A percentile compares a stretch with the other conserved stretches of the same genome.
Evolutionary conservation across 805 yeast genomes (phyloP).

Genomic region (Starmerella riodocensis): DNA sequence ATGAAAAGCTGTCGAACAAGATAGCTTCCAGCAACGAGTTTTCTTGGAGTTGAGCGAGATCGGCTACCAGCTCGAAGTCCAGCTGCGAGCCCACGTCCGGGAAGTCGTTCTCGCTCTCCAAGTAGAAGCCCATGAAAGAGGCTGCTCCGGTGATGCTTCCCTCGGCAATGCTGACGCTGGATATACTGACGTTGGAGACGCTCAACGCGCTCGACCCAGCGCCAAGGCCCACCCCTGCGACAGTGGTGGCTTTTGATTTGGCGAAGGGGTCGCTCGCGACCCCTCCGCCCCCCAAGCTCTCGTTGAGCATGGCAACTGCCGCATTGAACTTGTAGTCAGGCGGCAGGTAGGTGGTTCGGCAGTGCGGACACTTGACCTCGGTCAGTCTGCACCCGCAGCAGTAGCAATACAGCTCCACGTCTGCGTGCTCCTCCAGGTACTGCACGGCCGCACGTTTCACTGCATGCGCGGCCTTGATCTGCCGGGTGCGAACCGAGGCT

Average conservation of each 20-base stretch:
- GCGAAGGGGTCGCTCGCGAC: neutral
- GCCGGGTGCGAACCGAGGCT: slow-evolving; percentile 4
- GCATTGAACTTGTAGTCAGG: slow-evolving; percentile 13
- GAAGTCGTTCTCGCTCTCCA: slow-evolving; percentile 4
- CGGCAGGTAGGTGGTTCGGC: slow-evolving; percentile 20
- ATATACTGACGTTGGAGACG: slow-evolving; percentile 3
- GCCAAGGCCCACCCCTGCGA: too few relatives aligned
- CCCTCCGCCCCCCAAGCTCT: neutral
- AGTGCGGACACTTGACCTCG: slow-evolving; percentile 15
- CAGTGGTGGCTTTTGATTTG: too few relatives aligned
- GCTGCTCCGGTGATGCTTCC: slow-evolving; percentile 6
- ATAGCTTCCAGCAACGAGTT: slow-evolving; percentile 18
- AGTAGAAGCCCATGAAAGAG: slow-evolving; percentile 7
- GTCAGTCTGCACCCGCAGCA: slow-evolving; percentile 17
- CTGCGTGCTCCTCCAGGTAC: slow-evolving; percentile 7
- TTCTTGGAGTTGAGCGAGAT: slow-evolving; percentile 17
- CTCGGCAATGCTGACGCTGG: neutral
- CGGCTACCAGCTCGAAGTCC: slow-evolving; percentile 18
- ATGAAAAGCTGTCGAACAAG: slow-evolving; percentile 17
- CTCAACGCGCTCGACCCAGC: neutral
- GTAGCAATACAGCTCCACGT: slow-evolving; percentile 15
- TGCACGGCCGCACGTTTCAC: slow-evolving; percentile 15
- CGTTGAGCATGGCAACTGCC: slow-evolving; percentile 6
- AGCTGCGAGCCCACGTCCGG: slow-evolving; percentile 6
- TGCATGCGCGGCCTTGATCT: slow-evolving; percentile 14